Evolutionary conservation across 805 yeast genomes (phyloP), one percentile per base, ranked within the genome.

Genomic region (Cyberlindnera suaveolens): DNA sequence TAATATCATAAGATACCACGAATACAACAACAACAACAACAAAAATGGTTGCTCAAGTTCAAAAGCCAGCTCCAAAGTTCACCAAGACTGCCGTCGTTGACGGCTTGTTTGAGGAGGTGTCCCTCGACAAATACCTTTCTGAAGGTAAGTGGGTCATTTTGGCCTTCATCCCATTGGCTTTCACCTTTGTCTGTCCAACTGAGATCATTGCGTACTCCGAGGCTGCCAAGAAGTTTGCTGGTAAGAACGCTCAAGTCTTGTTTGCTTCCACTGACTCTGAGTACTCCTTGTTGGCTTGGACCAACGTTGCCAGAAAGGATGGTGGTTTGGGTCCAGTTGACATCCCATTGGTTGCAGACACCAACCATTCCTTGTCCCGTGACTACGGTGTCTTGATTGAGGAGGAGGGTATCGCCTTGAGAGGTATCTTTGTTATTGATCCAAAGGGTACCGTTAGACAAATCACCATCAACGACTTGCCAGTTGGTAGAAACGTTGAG

Each of bases 171-270:
- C 99, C 99, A 70, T 75, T 91, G 79, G 99, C 99, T 41, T 93
- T 93, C 90, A 93, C 99, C 49, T 93, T 93, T 60, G 98, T 93
- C 52, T 93, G 99, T 75, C 99, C 99, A 70, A 93, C 99, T 57
- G 98, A 93, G 78, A 90, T 93, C 76, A 82, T 93, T 71, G 98
- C 98, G 58, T 93, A 89, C 84, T 86, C 96, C 52, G 96, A 91
- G 60, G 96, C 97, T 58, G 85, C 80, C 60, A 80, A 82, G 76
- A 82, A 83, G 77, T 93, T 93, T 73, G 68, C 84, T 59, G 95
- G 78, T 56, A 83, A 87, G 66, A 91, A 82, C 62, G 80, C 88
- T 56, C 86, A 88, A 74, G 82, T 93, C 41, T 79, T 93, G 64
- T 89, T 93, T 59, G 97, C 98, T 57, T 91, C 98, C 49, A 91